These are phyloP conservation scores for Crithidia fasciculata DNA, from an alignment of 208 protist species.

Conservation along the genomic window DNA sequence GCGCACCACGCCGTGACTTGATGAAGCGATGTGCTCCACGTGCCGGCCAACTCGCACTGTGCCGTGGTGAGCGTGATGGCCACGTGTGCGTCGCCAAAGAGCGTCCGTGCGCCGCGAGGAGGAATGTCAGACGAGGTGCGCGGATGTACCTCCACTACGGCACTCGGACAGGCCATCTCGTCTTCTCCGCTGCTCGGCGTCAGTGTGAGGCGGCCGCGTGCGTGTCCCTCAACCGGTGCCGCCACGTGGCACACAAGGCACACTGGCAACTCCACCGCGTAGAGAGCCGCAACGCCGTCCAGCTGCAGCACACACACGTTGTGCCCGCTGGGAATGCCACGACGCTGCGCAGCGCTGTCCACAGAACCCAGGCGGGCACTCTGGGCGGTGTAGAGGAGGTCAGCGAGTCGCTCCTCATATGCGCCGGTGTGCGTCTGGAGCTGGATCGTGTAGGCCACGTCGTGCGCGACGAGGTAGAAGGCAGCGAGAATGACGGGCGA, in stretches of 20 bases:
- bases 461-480: slow-evolving; percentile 52
- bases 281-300: not conserved
- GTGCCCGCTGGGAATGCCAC: not conserved
- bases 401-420: slow-evolving; percentile 49
- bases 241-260: slow-evolving; percentile 1
- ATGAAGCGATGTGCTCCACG: not conserved
- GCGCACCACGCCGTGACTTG: slow-evolving; percentile 4
- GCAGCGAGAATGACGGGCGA: slow-evolving; percentile 42
- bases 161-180: not conserved
- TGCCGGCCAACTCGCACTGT: not conserved
- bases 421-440: slow-evolving; percentile 48
- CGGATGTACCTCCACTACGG: not conserved
- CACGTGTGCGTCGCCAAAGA: slow-evolving; percentile 21
- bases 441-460: slow-evolving; percentile 60
- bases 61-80: slow-evolving; percentile 6
- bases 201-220: slow-evolving; percentile 13
- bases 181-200: not conserved
- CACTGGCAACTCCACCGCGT: slow-evolving; percentile 16
- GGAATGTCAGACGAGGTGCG: not conserved
- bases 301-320: slow-evolving; percentile 13
- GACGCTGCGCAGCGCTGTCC: not conserved
- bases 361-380: slow-evolving; percentile 40
- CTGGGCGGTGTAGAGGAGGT: slow-evolving; percentile 55
- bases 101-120: not conserved
- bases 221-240: too few relatives aligned